Evolutionary conservation across 2,329 filamentous ascomycete genomes (phyloP), one percentile per base, ranked within the genome.

Genomic region (Fusarium luffae): DNA sequence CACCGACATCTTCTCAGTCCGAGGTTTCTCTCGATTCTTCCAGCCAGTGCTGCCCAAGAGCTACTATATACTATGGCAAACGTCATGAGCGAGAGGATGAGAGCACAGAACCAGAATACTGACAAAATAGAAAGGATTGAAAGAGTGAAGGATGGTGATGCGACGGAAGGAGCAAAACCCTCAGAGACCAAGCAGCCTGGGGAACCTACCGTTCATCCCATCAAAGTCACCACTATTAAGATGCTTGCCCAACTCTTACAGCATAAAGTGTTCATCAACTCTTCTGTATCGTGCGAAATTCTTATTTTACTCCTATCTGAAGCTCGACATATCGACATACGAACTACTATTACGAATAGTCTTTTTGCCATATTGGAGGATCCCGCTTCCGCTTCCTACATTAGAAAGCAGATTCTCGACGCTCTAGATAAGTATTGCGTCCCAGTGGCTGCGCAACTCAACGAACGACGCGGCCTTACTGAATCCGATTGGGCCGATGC

Each of bases 201-300:
- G 4, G 34, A n/a, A 11, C 70, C 76, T 4, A 55, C 68, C 34
- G 34, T 37, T 37, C 34, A 37, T n/a, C 34, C 18, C 5, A 69
- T 81, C 52, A 81, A 80, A 56, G 71, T 81, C 7, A 78, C 76
- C 1, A 81, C 79, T 0, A 70, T 81, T 51, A 80, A 81, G 52
- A 79, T 81, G 76, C 70, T 81, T n/a, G 76, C 77, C 1, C 76
- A 79, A 41, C 51, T 80, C 2, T 67, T 81, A 3, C 68, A 77
- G 13, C 68, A 73, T 5, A 77, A 71, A 7, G 59, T 69, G 2
- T 77, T 77, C 18, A 59, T 80, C 9, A 68, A 74, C 27, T 54
- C 71, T 11, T 34, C 49, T 13, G 71, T 68, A 1, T 66, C 78
- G 1, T 77, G 72, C 23, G 68, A 77, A 7, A 75, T 78, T 3